Base-by-base conservation (phyloP, 345 rosid species). In the Barbarea vulgaris region DNA sequence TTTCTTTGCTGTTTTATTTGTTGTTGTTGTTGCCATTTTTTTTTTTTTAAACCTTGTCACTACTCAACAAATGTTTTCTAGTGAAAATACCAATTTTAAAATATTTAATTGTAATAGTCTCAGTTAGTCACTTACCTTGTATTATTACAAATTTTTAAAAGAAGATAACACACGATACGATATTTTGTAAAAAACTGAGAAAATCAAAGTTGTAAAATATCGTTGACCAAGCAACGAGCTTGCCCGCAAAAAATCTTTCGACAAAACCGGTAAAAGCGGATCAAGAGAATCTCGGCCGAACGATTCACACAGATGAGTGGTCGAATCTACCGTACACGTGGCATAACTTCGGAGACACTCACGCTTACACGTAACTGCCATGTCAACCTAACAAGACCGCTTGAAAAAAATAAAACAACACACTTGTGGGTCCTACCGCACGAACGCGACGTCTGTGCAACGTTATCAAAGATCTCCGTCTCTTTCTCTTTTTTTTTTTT, bases 381-480 rank as follows among this genome's bases (percentile, higher is more conserved):
- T 39, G 79, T 75, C 52, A 83, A 75, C 47, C 47, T 67, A 57
- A 42, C 62, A 30, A 47, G 28, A 65, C 39, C 48, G 62, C 8
- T 77, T 69, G 27, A 9, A 59, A 25, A 28, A 59, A 41, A 42
- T 10, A 28, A 59, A 41, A 42, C 15, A 18, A 33, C 33, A 51
- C 53, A 28, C 18, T 1, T 4, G 75, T 65, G 80, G 85, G 89
- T 70, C 75, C 85, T 84, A 71, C 91, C 91, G 85, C 96, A 88
- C 89, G 96, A 75, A 56, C 74, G 85, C 77, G 31, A 70, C 70
- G 66, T 73, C 57, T 24, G 48, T 64, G 81, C 88, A 85, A 81
- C 81, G 84, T 82, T 84, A 81, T 64, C 81, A 80, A 70, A 59
- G 24, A 88, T 90, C 87, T 83, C 81, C 82, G 86, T 84, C 93